A percentile compares a stretch with the other conserved stretches of the same genome.
Evolutionary conservation across 176 grass and related monocot genomes (phyloP).

Genomic region (Tillandsia fasciculata): DNA sequence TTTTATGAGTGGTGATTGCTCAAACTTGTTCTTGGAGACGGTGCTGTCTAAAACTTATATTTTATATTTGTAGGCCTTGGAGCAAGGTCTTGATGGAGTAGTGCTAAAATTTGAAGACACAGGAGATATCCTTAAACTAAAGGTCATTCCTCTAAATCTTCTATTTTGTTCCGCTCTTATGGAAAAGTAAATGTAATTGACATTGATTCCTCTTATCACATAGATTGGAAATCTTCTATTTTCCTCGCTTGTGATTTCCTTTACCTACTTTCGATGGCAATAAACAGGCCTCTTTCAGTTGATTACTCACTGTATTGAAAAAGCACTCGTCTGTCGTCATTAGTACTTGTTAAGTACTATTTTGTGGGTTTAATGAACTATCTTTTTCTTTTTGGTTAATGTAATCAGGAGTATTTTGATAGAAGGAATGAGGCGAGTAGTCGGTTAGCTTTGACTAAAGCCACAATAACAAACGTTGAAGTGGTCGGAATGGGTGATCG

Average conservation of each 20-base stretch:
- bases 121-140: slow-evolving; percentile 75
- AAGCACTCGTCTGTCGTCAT: background rate
- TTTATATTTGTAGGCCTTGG: slow-evolving; percentile 64
- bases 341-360: background rate
- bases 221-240: no score
- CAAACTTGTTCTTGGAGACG: background rate
- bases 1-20: background rate
- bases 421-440: slow-evolving; percentile 66
- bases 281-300: no score
- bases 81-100: slow-evolving; percentile 86
- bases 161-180: background rate
- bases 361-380: background rate
- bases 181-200: no score
- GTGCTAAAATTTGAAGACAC: slow-evolving; percentile 72
- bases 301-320: no score
- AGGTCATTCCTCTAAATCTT: slow-evolving; percentile 32
- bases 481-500: slow-evolving; percentile 87
- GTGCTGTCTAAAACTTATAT: background rate
- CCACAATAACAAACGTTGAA: slow-evolving; percentile 59
- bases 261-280: no score
- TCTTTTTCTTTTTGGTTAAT: slow-evolving; percentile 27
- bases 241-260: no score
- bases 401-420: slow-evolving; percentile 85
- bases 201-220: no score
- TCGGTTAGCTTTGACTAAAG: slow-evolving; percentile 56